Evolutionary conservation across 2,329 filamentous ascomycete species (phyloP).

Genomic region (Claviceps pazoutovae): DNA sequence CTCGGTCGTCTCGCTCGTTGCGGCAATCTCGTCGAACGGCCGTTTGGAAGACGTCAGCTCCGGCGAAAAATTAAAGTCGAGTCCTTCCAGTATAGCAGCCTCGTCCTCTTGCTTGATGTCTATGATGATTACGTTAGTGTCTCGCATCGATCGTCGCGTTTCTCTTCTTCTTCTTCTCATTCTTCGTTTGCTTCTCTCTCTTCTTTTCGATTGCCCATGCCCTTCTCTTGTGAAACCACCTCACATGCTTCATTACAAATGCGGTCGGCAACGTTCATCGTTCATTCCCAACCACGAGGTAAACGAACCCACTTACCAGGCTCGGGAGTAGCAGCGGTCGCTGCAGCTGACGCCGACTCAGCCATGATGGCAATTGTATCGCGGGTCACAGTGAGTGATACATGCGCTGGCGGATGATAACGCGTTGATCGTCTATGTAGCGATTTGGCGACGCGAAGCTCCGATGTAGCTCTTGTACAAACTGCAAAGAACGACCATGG

Average conservation of each 20-base stretch:
- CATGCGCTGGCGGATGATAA: conserved; percentile 10
- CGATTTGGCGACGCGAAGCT: neutral
- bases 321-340: conserved; percentile 20
- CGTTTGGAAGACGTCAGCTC: conserved; percentile 24
- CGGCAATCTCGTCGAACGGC: conserved; percentile 19
- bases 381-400: conserved; percentile 11
- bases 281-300: neutral
- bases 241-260: no score
- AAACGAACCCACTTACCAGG: conserved; percentile 18
- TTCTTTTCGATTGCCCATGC: no score
- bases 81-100: conserved; percentile 16
- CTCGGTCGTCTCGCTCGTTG: conserved; percentile 15
- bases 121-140: conserved; percentile 2
- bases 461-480: conserved; percentile 4
- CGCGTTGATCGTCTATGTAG: neutral
- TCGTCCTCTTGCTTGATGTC: conserved; percentile 27
- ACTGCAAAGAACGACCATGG: conserved; percentile 5
- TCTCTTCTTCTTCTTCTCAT: no score
- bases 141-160: no score
- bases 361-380: conserved; percentile 24
- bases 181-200: no score
- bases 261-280: no score
- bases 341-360: conserved; percentile 25
- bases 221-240: no score
- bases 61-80: conserved; percentile 22